A percentile compares a stretch with the other conserved stretches of the same genome.
These are phyloP conservation scores for Aureobasidium uvarum DNA, from an alignment of 2,329 filamentous ascomycete species.

Conservation along the genomic window DNA sequence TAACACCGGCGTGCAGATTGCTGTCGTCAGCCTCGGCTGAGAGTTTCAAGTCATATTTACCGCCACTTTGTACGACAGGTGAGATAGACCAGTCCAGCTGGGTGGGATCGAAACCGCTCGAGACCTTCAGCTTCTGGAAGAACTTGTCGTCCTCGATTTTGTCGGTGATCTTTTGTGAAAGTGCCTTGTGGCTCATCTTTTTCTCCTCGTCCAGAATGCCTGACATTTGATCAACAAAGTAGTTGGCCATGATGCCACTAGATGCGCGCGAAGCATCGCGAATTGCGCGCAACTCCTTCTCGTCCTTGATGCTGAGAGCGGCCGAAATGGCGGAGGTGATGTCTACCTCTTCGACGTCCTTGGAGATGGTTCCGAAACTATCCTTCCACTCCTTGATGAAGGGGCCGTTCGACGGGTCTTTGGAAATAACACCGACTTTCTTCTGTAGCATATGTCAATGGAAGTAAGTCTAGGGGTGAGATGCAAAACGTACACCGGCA, in stretches of 20 bases:
- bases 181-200: constrained; percentile 84
- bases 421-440: constrained; percentile 83
- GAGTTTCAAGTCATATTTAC: constrained; percentile 88
- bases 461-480: not conserved
- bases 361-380: constrained; percentile 70
- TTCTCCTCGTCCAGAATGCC: constrained; percentile 93
- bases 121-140: constrained; percentile 82
- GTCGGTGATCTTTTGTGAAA: constrained; percentile 82
- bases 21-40: constrained; percentile 73
- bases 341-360: constrained; percentile 86
- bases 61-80: constrained; percentile 90
- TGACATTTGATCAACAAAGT: constrained; percentile 98
- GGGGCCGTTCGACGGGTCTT: constrained; percentile 79
- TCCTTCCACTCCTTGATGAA: constrained; percentile 98
- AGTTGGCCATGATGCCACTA: constrained; percentile 90
- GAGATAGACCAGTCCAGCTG: constrained; percentile 94
- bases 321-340: constrained; percentile 77
- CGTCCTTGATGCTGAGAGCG: constrained; percentile 90
- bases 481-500: constrained; percentile 65
- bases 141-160: constrained; percentile 95
- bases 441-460: constrained; percentile 54
- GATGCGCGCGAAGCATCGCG: constrained; percentile 92
- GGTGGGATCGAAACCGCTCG: constrained; percentile 78
- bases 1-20: constrained; percentile 85
- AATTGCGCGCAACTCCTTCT: constrained; percentile 91